phyloP scores from a whole-genome alignment of 306 rosid species.

The Quercus rubra region DNA sequence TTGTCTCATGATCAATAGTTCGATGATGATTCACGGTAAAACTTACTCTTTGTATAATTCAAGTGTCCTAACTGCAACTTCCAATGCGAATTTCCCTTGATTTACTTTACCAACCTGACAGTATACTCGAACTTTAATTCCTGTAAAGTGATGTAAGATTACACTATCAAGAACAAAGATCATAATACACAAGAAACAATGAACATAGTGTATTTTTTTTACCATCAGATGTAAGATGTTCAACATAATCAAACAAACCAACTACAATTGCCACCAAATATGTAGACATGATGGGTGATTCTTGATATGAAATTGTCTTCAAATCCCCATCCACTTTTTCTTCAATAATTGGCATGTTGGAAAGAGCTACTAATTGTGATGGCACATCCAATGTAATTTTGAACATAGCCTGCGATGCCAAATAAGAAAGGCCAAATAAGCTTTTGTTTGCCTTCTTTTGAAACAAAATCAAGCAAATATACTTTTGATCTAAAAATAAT shows the following conservation, averaged over 20 bases:
- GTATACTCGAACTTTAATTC: conserved; percentile 88
- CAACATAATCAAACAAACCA: conserved; percentile 87
- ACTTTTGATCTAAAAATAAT: not conserved
- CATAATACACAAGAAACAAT: conserved; percentile 5
- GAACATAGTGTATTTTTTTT: not conserved
- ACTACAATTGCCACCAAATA: conserved; percentile 89
- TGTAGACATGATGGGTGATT: conserved; percentile 91
- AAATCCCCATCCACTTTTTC: conserved; percentile 58
- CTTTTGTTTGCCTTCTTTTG: not conserved
- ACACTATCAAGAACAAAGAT: conserved; percentile 6
- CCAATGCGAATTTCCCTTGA: conserved; percentile 84
- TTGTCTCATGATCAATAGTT: not conserved
- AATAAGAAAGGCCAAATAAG: not conserved
- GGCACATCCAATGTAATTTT: conserved; percentile 90
- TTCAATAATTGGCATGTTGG: conserved; percentile 85
- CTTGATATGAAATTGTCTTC: conserved; percentile 66
- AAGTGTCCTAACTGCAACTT: conserved; percentile 76
- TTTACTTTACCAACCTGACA: conserved; percentile 84
- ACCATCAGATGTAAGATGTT: conserved; percentile 86
- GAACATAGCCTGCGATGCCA: conserved; percentile 72
- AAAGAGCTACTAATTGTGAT: conserved; percentile 67
- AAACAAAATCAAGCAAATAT: not conserved
- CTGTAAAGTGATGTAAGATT: conserved; percentile 34
- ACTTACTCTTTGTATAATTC: conserved; percentile 73
- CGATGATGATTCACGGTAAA: not conserved